Base-by-base conservation (phyloP, 768 basidiomycete genomes). In the Serendipita sp. region DNA sequence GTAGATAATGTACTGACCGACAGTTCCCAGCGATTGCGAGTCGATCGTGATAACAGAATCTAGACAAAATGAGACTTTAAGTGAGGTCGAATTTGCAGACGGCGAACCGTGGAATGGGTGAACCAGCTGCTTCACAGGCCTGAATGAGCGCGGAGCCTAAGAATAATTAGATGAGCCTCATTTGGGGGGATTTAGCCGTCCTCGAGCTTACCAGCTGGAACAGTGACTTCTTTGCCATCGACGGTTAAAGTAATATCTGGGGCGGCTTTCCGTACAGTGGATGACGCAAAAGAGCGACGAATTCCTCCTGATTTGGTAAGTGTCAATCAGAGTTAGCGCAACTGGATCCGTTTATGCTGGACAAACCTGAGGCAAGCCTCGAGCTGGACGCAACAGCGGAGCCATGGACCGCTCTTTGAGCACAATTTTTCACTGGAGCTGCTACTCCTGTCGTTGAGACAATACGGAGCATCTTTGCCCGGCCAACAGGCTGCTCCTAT, bases 11-110 rank as follows among this genome's bases (percentile, higher is more conserved):
- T 86, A 15, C 16, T 74, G 68, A 89, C 89, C 90, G 89, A 78
- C 95, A 97, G 74, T 98, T 97, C 63, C 95, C 95, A 69, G 95
- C 95, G 71, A 98, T 94, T 58, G 94, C 92, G 30, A 97, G 83
- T 70, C 93, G 83, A 73, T 93, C 91, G 79, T 92, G 88, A 73
- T 91, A 88, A 70, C 85, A 89, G 73, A 89, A 89, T 72, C 88
- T 89, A 58, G 47, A 65, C 71, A 56, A 67, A 44, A 48, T 65
- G 32, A 63, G 65, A 46, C 41, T 41, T 44, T 44, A 64, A 34
- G 65, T 30, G 3, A 32, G 7, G 47, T 16, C 38, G 30, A 65
- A 30, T 62, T n/a, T 8, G 64, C 4, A 5, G 60, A 58, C 63
- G 18, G 76, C 74, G 63, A 68, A 89, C 89, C 89, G 80, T 62